Evolutionary conservation across 768 basidiomycete species (phyloP), one percentile per base, ranked within the genome.

Genomic region (Leccinum truebloodii): DNA sequence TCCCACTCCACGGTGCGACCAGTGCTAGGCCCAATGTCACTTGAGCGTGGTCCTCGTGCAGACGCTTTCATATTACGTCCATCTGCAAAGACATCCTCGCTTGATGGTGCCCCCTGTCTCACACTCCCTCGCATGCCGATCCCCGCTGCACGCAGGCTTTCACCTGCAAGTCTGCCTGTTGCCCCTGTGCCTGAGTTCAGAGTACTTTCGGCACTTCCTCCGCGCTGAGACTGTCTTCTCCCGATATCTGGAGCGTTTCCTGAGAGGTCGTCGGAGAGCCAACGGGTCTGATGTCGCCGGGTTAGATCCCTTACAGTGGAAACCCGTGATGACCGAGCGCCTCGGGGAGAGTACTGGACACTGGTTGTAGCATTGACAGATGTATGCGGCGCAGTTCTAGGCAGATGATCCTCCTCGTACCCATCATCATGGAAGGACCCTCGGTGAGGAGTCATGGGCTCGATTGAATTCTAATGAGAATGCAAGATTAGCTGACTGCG

Each of bases 181-280:
- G 70, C 80, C 28, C 75, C 76, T 12, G 80, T 75, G 8, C 69
- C 75, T 52, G 73, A 79, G 58, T 75, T 75, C 28, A 88, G 69
- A 8, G 85, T 78, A 68, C 83, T 89, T 74, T 92, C 91, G 3
- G 85, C 87, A 69, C 88, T 90, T 5, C 90, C 90, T 0, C 81
- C 82, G 37, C 90, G 77, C 16, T 81, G 70, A 32, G 79, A 79
- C 68, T 89, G 89, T 48, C 81, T 75, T 28, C 83, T 75, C 30
- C 86, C 88, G 30, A 54, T 28, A 16, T 70, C 68, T 0, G 59
- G 70, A 6, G 61, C 57, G 22, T 69, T 69, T 0, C 70, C 67
- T 13, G 68, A 63, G 3, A 80, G 48, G 66, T 86, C 84, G 59
- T 82, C 84, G 18, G 82, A 83, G 34, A 79, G 67, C 83, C 83